A percentile compares a stretch with the other conserved stretches of the same genome.
Evolutionary conservation across 345 rosid genomes (phyloP).

Genomic region (Physaria fendleri): DNA sequence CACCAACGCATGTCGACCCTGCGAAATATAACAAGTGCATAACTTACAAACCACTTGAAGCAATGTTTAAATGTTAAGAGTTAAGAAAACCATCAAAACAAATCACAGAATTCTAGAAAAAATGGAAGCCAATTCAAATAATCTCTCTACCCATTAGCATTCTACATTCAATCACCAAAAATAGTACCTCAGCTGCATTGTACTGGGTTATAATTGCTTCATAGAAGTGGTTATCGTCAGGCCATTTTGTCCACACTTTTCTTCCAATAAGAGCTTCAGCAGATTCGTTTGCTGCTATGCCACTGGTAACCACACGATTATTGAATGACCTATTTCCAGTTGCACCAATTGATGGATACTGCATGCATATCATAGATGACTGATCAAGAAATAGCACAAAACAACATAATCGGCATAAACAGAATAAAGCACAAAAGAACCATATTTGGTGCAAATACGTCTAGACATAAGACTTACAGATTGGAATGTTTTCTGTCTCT

Average conservation of each 20-base stretch:
- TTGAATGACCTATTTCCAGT: constrained; percentile 50
- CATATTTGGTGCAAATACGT: background rate
- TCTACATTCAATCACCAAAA: background rate
- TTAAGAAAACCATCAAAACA: too few species aligned
- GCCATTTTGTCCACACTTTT: constrained; percentile 99
- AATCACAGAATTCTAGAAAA: background rate
- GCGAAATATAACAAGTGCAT: constrained; percentile 23
- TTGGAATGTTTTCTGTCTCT: constrained; percentile 74
- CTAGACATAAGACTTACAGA: constrained; percentile 38
- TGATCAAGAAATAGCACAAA: constrained; percentile 40
- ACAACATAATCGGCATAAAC: constrained; percentile 5
- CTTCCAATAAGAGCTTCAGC: constrained; percentile 66
- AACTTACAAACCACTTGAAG: too few species aligned
- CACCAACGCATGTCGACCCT: constrained; percentile 91
- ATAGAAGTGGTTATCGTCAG: constrained; percentile 84
- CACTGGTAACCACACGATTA: constrained; percentile 40
- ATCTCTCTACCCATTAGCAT: background rate
- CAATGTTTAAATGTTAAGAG: too few species aligned
- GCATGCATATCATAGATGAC: constrained; percentile 39
- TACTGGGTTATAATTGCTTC: constrained; percentile 88
- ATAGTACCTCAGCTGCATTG: constrained; percentile 58
- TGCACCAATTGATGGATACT: constrained; percentile 50
- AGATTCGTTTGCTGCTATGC: constrained; percentile 45
- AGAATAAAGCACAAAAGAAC: background rate
- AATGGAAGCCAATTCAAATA: background rate